These are phyloP conservation scores for Stylonectria norvegica DNA, from an alignment of 2,329 filamentous ascomycete species.

Conservation along the genomic window DNA sequence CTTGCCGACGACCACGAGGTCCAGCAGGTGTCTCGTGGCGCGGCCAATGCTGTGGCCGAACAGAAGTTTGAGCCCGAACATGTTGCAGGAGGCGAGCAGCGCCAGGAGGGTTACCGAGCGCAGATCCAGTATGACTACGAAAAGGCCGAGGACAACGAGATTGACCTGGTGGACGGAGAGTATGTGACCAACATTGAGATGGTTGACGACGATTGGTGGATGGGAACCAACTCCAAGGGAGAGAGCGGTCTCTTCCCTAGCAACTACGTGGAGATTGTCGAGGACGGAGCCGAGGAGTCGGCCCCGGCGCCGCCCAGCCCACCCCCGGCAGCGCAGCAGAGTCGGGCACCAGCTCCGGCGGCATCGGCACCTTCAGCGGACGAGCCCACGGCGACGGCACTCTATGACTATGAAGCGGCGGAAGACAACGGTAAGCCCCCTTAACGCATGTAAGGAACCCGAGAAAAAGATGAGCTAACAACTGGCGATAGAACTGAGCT, in stretches of 20 bases:
- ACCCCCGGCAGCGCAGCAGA: slow-evolving; percentile 33
- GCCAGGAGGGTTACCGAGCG: slow-evolving; percentile 64
- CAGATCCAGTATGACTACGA: slow-evolving; percentile 93
- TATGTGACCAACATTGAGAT: slow-evolving; percentile 89
- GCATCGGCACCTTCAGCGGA: slow-evolving; percentile 38
- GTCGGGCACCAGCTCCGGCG: slow-evolving; percentile 33
- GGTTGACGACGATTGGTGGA: slow-evolving; percentile 99
- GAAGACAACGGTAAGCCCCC: slow-evolving; percentile 74
- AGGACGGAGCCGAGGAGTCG: slow-evolving; percentile 58
- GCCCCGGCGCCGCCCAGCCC: slow-evolving; percentile 31
- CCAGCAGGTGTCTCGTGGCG: slow-evolving; percentile 57
- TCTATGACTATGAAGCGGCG: slow-evolving; percentile 95
- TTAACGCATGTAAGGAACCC: neutral
- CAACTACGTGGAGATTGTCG: slow-evolving; percentile 90
- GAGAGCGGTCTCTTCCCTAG: slow-evolving; percentile 91
- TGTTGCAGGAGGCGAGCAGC: slow-evolving; percentile 33
- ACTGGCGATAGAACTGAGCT: slow-evolving; percentile 61
- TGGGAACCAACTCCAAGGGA: slow-evolving; percentile 81
- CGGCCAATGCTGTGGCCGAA: slow-evolving; percentile 53
- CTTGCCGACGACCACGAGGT: slow-evolving; percentile 61
- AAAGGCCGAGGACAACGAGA: slow-evolving; percentile 94
- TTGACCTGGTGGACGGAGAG: slow-evolving; percentile 86
- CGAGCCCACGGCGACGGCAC: slow-evolving; percentile 71
- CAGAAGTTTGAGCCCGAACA: slow-evolving; percentile 33
- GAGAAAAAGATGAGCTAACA: slow-evolving; percentile 16